phyloP scores from a whole-genome alignment of 2,329 filamentous ascomycete genomes.

The Harringtonia lauricola region DNA sequence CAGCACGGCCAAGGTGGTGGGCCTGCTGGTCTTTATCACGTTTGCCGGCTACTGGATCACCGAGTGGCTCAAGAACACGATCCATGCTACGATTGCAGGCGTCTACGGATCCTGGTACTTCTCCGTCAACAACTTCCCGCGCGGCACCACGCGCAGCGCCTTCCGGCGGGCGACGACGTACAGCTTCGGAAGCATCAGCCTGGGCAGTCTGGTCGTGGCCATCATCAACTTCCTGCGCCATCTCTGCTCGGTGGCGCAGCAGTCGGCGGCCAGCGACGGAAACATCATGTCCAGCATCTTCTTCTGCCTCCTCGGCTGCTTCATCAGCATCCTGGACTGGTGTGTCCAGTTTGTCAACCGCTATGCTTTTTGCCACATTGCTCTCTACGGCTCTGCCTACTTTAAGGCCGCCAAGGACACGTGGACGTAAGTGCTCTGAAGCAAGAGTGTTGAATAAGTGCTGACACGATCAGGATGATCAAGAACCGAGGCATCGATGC shows the following conservation, averaged over 20 bases:
- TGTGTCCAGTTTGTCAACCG: slow-evolving; percentile 80
- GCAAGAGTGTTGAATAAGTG: no score
- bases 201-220: slow-evolving; percentile 78
- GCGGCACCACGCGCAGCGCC: slow-evolving; percentile 71
- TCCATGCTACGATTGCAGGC: slow-evolving; percentile 78
- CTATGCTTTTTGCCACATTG: slow-evolving; percentile 88
- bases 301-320: slow-evolving; percentile 66
- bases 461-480: slow-evolving; percentile 68
- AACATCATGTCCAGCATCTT: slow-evolving; percentile 55
- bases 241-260: slow-evolving; percentile 66
- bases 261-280: slow-evolving; percentile 51
- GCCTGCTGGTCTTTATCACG: slow-evolving; percentile 74
- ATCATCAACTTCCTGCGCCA: slow-evolving; percentile 80
- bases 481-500: slow-evolving; percentile 86
- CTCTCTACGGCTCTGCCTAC: slow-evolving; percentile 83
- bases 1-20: slow-evolving; percentile 67
- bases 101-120: slow-evolving; percentile 96
- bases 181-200: slow-evolving; percentile 81
- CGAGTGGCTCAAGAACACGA: slow-evolving; percentile 88
- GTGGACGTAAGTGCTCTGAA: slow-evolving; percentile 55
- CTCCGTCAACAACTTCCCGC: slow-evolving; percentile 56
- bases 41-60: slow-evolving; percentile 93
- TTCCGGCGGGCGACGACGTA: slow-evolving; percentile 75
- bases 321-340: slow-evolving; percentile 75
- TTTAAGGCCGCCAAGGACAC: slow-evolving; percentile 80